phyloP scores from a whole-genome alignment of 768 basidiomycete genomes.

The Gloeostereum incarnatum region DNA sequence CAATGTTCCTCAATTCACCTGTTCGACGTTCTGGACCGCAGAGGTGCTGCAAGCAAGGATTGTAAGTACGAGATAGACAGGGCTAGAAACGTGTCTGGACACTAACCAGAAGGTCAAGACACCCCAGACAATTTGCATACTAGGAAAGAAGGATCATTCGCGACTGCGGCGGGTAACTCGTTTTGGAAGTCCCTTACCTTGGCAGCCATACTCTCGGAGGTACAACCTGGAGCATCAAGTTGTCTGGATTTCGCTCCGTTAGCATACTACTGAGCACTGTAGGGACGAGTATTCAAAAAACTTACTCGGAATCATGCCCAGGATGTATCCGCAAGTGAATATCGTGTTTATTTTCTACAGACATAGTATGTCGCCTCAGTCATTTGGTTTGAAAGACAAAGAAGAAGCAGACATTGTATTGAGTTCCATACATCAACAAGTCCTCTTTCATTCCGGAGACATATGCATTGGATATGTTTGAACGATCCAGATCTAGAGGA shows the following conservation, averaged over 20 bases:
- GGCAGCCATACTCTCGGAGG: conserved; percentile 63
- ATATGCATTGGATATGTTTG: conserved; percentile 66
- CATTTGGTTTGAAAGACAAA: background rate
- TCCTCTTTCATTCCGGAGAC: conserved; percentile 77
- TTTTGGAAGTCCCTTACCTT: conserved; percentile 3
- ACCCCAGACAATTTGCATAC: conserved; percentile 61
- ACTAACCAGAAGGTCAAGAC: conserved; percentile 52
- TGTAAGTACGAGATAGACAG: conserved; percentile 3
- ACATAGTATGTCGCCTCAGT: background rate
- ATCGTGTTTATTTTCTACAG: conserved; percentile 57
- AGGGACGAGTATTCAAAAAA: background rate
- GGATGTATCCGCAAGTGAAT: conserved; percentile 68
- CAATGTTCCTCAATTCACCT: too few relatives aligned
- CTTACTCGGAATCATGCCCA: conserved; percentile 66
- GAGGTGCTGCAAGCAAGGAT: conserved; percentile 33
- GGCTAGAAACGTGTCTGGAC: conserved; percentile 1
- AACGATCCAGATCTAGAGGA: conserved; percentile 52
- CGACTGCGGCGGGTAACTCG: background rate
- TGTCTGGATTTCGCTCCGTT: conserved; percentile 28
- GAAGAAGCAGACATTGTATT: conserved; percentile 55
- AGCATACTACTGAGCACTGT: background rate
- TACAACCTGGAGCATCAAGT: conserved; percentile 55
- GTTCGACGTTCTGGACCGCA: conserved; percentile 41
- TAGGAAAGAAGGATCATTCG: conserved; percentile 5
- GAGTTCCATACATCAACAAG: conserved; percentile 51